Evolutionary conservation across 495 filamentous ascomycete species (phyloP), one percentile per base, ranked within the genome.

Genomic region (Aspergillus conjunctus): DNA sequence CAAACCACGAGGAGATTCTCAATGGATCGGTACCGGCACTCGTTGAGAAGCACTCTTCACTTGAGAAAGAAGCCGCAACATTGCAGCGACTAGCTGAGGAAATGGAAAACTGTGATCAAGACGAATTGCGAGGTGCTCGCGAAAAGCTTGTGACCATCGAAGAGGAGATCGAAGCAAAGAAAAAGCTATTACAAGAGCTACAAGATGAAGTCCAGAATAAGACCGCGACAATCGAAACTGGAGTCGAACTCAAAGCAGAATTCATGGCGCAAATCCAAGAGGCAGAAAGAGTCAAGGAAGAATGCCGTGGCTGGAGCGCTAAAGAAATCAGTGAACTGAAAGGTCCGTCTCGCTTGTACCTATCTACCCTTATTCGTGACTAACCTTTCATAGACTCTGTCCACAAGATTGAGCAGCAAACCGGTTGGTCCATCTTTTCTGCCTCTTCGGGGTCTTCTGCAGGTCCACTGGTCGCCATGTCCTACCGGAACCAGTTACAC

Each of bases 271-370:
- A 92, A 33, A 97, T 97, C 56, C 80, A 84, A 54, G 87, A 92
- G 64, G 91, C 93, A 0, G 92, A 97, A 67, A 87, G 86, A 57
- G 78, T 95, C 37, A 85, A 88, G 62, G 91, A 96, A 70, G 87
- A 94, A 65, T 96, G 88, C 70, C 84, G 92, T 17, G 92, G 94
- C 20, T 97, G 92, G 90, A 94, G 86, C 60, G 81, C 86, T 31
- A 83, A 78, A 17, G 94, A 98, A 69, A 88, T 98, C 56, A 79
- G 73, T 54, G 79, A 79, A 22, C 76, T 93, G 8, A 91, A 93
- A 80, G 81, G 89, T 91, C 75, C 66, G 81, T 65, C 14, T 54
- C 32, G 12, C 49, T 7, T 65, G 15, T 54, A 33, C 15, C 45
- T 8, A 9, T 53, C 26, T 21, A 10, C 17, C 14, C 5, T 30